phyloP scores from a whole-genome alignment of 2,329 filamentous ascomycete genomes.

The Arthroderma sp. region DNA sequence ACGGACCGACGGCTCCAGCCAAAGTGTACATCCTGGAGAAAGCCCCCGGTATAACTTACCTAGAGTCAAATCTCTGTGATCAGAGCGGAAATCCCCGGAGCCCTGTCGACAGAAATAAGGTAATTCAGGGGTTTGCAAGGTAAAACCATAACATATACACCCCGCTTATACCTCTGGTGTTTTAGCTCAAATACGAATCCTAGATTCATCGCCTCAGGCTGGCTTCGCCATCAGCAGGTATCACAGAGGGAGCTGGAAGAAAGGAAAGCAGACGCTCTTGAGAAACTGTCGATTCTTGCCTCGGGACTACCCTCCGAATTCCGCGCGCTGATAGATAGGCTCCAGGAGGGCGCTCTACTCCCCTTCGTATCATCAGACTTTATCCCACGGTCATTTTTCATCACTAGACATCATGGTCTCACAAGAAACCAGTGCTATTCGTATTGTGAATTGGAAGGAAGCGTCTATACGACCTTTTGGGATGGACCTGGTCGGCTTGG shows the following conservation, averaged over 20 bases:
- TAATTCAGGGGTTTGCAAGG: constrained; percentile 4
- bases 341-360: constrained; percentile 1
- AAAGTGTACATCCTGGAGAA: constrained; percentile 5
- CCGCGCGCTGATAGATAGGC: neutral
- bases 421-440: neutral
- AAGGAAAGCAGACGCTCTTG: neutral
- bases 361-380: neutral
- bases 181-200: neutral
- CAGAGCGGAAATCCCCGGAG: too few relatives aligned
- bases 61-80: too few relatives aligned
- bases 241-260: constrained; percentile 1
- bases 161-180: neutral
- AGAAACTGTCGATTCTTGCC: neutral
- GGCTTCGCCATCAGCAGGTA: constrained; percentile 1
- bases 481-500: neutral
- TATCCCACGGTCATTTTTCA: neutral
- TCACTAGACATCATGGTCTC: neutral
- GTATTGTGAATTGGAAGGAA: constrained; percentile 2
- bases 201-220: constrained; percentile 1
- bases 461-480: neutral
- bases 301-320: neutral
- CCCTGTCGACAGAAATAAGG: neutral
- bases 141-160: too few relatives aligned
- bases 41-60: constrained; percentile 3
- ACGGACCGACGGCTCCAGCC: constrained; percentile 1